Percentiles rank a stretch among this genome's conserved stretches.
These are phyloP conservation scores for Triglochin maritima DNA, from an alignment of 106 monocot genomes.

Conservation along the genomic window DNA sequence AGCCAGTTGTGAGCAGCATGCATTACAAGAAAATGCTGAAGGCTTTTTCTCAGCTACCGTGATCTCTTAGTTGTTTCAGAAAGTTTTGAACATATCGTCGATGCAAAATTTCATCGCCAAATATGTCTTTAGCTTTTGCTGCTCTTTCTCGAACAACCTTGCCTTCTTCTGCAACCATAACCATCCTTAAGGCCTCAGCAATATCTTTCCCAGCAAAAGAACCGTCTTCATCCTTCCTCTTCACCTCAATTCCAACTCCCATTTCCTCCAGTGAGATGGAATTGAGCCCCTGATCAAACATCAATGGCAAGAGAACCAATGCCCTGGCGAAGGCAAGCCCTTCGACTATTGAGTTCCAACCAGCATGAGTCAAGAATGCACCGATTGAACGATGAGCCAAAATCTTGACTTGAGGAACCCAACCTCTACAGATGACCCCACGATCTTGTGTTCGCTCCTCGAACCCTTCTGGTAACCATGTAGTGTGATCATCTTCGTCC, in stretches of 20 bases:
- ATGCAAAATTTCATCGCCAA: conserved; percentile 1
- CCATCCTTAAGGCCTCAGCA: conserved; percentile 25
- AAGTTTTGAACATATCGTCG: not conserved
- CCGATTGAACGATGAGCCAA: conserved; percentile 22
- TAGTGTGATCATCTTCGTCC: not conserved
- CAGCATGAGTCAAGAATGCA: conserved; percentile 28
- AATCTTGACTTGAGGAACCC: conserved; percentile 27
- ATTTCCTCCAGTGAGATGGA: conserved; percentile 26
- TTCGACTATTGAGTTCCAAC: conserved; percentile 33
- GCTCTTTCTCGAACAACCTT: conserved; percentile 3
- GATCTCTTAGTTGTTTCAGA: not conserved
- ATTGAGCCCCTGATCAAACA: conserved; percentile 45
- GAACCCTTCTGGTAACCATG: conserved; percentile 8
- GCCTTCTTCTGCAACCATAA: conserved; percentile 26
- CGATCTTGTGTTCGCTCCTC: not conserved
- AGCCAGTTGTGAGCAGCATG: too few species aligned
- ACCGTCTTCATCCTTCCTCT: conserved; percentile 24
- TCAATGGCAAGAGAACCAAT: conserved; percentile 31
- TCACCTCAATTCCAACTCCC: conserved; percentile 30
- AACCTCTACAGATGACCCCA: conserved; percentile 12
- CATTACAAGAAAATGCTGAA: too few species aligned
- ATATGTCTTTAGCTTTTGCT: not conserved
- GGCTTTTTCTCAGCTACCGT: not conserved
- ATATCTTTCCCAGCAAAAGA: conserved; percentile 25
- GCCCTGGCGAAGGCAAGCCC: conserved; percentile 12